Conservation (phyloP, 768 basidiomycete genomes). For the Auricularia auricula-judae region DNA sequence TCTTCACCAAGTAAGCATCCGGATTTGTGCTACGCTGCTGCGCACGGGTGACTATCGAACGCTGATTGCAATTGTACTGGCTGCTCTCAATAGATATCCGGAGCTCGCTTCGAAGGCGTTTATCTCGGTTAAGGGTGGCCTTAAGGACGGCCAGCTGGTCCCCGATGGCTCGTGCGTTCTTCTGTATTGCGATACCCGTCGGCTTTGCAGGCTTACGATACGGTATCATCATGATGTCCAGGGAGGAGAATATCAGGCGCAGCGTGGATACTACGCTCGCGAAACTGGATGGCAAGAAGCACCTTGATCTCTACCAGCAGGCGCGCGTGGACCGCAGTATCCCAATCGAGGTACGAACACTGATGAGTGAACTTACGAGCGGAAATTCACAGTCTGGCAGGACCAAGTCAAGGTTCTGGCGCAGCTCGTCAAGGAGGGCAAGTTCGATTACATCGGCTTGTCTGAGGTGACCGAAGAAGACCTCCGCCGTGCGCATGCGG, state of each 20-base stretch:
- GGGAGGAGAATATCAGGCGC: slow-evolving; percentile 4
- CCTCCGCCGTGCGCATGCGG: slow-evolving; percentile 28
- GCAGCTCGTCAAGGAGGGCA: slow-evolving; percentile 39
- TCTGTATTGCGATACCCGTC: not conserved
- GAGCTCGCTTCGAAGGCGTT: slow-evolving; percentile 27
- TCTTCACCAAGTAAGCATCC: slow-evolving; percentile 21
- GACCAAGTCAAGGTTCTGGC: slow-evolving; percentile 25
- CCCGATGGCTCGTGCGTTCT: not conserved
- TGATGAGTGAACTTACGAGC: slow-evolving; percentile 10
- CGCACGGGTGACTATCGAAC: not conserved
- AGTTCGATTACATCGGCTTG: slow-evolving; percentile 49
- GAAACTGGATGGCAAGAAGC: slow-evolving; percentile 6
- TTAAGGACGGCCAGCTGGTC: not conserved
- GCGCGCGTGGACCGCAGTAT: slow-evolving; percentile 34
- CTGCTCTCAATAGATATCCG: slow-evolving; percentile 23
- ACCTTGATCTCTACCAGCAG: slow-evolving; percentile 29
- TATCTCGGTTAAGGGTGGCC: slow-evolving; percentile 7
- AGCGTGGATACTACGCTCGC: slow-evolving; percentile 2
- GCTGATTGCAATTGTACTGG: not conserved
- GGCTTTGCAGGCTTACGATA: not conserved
- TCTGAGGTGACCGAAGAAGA: slow-evolving; percentile 43
- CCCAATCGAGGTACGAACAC: slow-evolving; percentile 28
- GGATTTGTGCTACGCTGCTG: not conserved
- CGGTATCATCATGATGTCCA: not conserved
- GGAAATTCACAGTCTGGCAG: not conserved